phyloP scores from a whole-genome alignment of 331 rosid genomes.

The Quercus phellos region DNA sequence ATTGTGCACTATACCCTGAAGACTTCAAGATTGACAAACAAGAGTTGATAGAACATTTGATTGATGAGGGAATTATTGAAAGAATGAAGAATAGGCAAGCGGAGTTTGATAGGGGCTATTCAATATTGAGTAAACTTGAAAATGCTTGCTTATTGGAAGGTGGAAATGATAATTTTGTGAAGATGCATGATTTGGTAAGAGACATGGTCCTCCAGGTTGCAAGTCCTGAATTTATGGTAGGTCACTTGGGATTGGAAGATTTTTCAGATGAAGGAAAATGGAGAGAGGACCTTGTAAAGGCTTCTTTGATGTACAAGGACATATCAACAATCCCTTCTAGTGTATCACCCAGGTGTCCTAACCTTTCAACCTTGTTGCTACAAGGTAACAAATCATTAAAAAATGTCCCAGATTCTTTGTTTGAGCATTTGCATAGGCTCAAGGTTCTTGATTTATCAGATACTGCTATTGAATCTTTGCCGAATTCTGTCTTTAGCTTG shows the following conservation, averaged over 20 bases:
- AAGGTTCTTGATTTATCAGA: conserved; percentile 13
- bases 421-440: conserved; percentile 17
- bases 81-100: conserved; percentile 16
- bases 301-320: conserved; percentile 18
- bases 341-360: conserved; percentile 23
- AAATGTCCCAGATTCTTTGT: conserved; percentile 19
- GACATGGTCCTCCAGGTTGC: conserved; percentile 14
- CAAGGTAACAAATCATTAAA: neutral
- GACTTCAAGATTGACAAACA: conserved; percentile 8
- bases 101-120: conserved; percentile 14
- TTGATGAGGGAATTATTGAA: conserved; percentile 10
- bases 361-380: conserved; percentile 22
- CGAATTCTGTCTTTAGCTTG: conserved; percentile 22
- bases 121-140: conserved; percentile 20
- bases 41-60: neutral
- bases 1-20: conserved; percentile 10
- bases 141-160: conserved; percentile 3
- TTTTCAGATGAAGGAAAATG: conserved; percentile 18
- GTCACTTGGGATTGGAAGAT: neutral
- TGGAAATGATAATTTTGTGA: conserved; percentile 12
- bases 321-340: conserved; percentile 8
- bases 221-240: conserved; percentile 4
- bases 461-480: neutral
- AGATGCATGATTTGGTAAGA: conserved; percentile 29
- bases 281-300: conserved; percentile 22